Evolutionary conservation across 1,139 yeast genomes (phyloP).

Genomic region (Debaryomyces coudertii): DNA sequence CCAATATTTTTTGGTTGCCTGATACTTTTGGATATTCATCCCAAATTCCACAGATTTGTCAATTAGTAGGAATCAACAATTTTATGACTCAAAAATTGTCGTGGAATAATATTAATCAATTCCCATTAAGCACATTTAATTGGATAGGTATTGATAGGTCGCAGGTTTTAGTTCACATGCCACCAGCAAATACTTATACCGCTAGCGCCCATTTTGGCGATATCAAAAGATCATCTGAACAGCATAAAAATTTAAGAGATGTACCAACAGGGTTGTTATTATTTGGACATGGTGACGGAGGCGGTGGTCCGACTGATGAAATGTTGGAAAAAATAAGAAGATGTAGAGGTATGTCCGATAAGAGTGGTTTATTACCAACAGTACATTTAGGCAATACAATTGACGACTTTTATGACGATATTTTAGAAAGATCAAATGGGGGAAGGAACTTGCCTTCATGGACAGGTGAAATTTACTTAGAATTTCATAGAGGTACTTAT

Average conservation of each 20-base stretch:
- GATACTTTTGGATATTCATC: constrained; percentile 97
- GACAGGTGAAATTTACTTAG: constrained; percentile 93
- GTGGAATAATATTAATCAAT: constrained; percentile 91
- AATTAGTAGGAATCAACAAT: constrained; percentile 76
- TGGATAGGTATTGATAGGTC: constrained; percentile 96
- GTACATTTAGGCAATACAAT: constrained; percentile 78
- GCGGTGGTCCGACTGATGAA: constrained; percentile 95
- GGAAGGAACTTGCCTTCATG: constrained; percentile 79
- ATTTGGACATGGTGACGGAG: constrained; percentile 97
- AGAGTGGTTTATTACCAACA: constrained; percentile 78
- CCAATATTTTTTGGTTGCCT: constrained; percentile 89
- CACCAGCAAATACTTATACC: constrained; percentile 94
- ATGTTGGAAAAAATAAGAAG: constrained; percentile 92
- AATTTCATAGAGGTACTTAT: constrained; percentile 95
- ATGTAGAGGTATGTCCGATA: constrained; percentile 83
- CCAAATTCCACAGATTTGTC: constrained; percentile 91
- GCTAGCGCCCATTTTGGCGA: constrained; percentile 93
- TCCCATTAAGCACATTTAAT: constrained; percentile 88
- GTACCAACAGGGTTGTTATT: constrained; percentile 80
- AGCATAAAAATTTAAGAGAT: constrained; percentile 80
- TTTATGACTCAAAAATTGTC: constrained; percentile 92
- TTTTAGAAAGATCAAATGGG: constrained; percentile 61
- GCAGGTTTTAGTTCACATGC: constrained; percentile 95
- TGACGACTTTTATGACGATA: constrained; percentile 73
- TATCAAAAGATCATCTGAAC: constrained; percentile 74